Evolutionary conservation across 129 eudicot species (phyloP).

Genomic region (Rutidosis leptorrhynchoides): DNA sequence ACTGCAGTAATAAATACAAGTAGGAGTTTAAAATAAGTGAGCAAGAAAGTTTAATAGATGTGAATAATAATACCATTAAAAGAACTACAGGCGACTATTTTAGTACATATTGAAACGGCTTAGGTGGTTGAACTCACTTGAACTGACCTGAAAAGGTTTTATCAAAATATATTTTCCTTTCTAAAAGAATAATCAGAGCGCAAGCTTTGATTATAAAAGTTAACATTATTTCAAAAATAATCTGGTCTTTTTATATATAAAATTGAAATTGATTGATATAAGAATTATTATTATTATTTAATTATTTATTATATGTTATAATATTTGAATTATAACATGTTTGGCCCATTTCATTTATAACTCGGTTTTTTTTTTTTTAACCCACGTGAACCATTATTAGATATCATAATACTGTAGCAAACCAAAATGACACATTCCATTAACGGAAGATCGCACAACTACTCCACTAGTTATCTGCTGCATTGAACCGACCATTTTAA

Average conservation of each 20-base stretch:
- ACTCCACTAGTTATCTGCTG: not conserved
- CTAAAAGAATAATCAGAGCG: not conserved
- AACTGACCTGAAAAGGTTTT: not conserved
- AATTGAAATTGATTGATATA: too few relatives aligned
- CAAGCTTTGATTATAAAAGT: not conserved
- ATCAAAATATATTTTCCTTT: not conserved
- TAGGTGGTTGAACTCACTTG: not conserved
- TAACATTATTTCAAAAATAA: not conserved
- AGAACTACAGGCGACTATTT: not conserved
- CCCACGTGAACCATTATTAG: not conserved
- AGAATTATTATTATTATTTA: too few relatives aligned
- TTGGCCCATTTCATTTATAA: not conserved
- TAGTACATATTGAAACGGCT: not conserved
- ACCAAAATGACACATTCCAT: not conserved
- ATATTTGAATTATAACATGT: not conserved
- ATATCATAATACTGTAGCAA: not conserved
- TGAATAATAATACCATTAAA: constrained; percentile 34
- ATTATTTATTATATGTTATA: not conserved
- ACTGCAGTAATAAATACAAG: too few relatives aligned
- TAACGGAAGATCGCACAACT: not conserved
- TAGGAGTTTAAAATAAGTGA: not conserved
- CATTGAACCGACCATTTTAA: not conserved
- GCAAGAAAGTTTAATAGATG: constrained; percentile 5
- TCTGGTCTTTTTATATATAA: not conserved
- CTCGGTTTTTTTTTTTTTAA: not conserved